Evolutionary conservation across 129 eudicot genomes (phyloP).

Genomic region (Pseudognaphalium luteoalbum): DNA sequence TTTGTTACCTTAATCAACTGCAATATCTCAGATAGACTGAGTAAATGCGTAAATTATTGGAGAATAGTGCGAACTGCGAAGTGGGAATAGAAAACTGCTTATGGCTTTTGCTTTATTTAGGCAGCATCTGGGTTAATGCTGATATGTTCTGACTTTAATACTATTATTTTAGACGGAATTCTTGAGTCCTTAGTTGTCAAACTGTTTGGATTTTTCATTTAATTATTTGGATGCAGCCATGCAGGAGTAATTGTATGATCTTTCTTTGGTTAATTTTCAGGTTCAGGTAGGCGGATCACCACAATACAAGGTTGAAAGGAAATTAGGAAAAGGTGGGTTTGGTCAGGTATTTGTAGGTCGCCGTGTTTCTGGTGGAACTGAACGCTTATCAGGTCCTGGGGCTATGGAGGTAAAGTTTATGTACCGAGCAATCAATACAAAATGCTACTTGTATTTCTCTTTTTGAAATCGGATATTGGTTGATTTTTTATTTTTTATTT

Average conservation of each 20-base stretch:
- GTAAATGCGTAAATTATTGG: background rate
- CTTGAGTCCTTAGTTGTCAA: background rate
- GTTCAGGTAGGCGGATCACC: conserved; percentile 92
- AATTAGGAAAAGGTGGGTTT: conserved; percentile 84
- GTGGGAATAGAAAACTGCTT: background rate
- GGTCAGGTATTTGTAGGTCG: conserved; percentile 93
- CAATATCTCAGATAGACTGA: background rate
- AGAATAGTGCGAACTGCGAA: background rate
- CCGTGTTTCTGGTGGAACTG: conserved; percentile 67
- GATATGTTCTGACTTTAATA: conserved; percentile 1
- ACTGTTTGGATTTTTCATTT: conserved; percentile 2
- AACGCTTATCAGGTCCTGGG: conserved; percentile 54
- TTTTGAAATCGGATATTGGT: background rate
- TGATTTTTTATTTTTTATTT: background rate
- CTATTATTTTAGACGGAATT: background rate
- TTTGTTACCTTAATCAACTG: background rate
- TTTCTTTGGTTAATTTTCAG: conserved; percentile 34
- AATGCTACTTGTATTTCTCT: conserved; percentile 33
- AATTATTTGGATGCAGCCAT: conserved; percentile 1
- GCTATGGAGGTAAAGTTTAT: conserved; percentile 58
- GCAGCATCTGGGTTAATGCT: background rate
- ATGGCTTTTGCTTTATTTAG: background rate
- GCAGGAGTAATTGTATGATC: conserved; percentile 1
- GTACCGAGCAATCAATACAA: conserved; percentile 17
- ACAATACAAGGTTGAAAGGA: conserved; percentile 72